Percentiles rank a stretch among this genome's conserved stretches.
These are phyloP conservation scores for Kwoniella dejecticola DNA, from an alignment of 768 basidiomycete genomes.

Conservation along the genomic window DNA sequence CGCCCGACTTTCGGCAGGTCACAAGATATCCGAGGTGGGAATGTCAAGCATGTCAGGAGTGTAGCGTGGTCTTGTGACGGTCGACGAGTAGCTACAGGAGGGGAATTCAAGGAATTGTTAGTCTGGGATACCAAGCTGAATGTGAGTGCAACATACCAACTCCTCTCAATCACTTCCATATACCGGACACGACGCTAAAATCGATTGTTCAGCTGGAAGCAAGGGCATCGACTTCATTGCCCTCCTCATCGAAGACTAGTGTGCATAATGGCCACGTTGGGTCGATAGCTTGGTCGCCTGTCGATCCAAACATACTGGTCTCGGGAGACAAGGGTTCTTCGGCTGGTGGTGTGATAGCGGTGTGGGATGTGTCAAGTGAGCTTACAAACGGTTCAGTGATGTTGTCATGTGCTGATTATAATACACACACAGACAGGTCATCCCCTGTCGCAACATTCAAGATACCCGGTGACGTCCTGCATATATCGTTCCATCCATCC, in stretches of 20 bases:
- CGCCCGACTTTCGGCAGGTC: conserved; percentile 34
- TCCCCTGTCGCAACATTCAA: conserved; percentile 34
- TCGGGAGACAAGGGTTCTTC: conserved; percentile 41
- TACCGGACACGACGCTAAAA: not conserved
- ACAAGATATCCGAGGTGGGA: conserved; percentile 37
- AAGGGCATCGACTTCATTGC: conserved; percentile 28
- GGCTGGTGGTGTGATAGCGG: conserved; percentile 31
- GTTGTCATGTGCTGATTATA: too few species aligned
- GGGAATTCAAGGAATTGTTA: conserved; percentile 38
- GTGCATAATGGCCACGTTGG: conserved; percentile 48
- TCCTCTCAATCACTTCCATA: not conserved
- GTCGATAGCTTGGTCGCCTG: conserved; percentile 43
- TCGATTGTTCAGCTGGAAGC: conserved; percentile 37
- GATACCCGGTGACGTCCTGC: conserved; percentile 41
- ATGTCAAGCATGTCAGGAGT: conserved; percentile 33
- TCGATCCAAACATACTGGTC: conserved; percentile 34
- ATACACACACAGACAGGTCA: too few species aligned
- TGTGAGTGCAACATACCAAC: conserved; percentile 3
- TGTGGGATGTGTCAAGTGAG: conserved; percentile 42
- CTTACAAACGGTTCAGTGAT: not conserved
- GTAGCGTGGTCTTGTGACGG: conserved; percentile 48
- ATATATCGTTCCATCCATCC: conserved; percentile 44
- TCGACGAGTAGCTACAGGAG: conserved; percentile 39
- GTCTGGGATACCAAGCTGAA: conserved; percentile 37
- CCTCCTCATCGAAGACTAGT: conserved; percentile 33